Evolutionary conservation across 1,284 basidiomycete genomes (phyloP).

Genomic region (Fomitopsis palustris): DNA sequence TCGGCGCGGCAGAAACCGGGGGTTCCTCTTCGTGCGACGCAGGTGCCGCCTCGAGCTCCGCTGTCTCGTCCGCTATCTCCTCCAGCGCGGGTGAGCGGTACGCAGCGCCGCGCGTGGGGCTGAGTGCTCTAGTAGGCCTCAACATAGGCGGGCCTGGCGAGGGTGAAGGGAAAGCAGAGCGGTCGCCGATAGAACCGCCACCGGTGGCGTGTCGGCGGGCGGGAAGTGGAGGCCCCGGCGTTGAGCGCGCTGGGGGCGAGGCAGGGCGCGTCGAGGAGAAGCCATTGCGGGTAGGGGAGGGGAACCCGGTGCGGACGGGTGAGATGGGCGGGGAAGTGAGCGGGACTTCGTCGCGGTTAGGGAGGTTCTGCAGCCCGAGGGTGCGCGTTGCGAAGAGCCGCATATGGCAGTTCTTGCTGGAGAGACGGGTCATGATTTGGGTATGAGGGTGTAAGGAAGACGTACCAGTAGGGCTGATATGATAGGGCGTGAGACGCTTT

Average conservation of each 20-base stretch:
- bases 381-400: conserved; percentile 71
- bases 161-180: conserved; percentile 5
- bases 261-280: conserved; percentile 18
- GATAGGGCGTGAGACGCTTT: not conserved
- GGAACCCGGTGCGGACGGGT: conserved; percentile 19
- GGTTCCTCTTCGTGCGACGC: conserved; percentile 7
- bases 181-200: conserved; percentile 11
- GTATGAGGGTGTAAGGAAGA: not conserved
- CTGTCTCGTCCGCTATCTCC: conserved; percentile 9
- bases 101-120: conserved; percentile 22
- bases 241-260: conserved; percentile 13
- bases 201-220: conserved; percentile 30
- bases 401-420: conserved; percentile 70
- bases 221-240: conserved; percentile 21
- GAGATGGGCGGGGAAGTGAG: conserved; percentile 20
- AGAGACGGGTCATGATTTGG: not conserved
- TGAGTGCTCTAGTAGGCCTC: conserved; percentile 30
- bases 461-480: conserved; percentile 62
- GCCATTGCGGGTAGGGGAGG: conserved; percentile 19
- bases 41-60: not conserved
- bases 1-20: conserved; percentile 2
- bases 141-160: conserved; percentile 25
- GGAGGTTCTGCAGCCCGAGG: conserved; percentile 71
- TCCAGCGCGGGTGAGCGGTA: conserved; percentile 9
- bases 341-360: conserved; percentile 38